phyloP scores from a whole-genome alignment of 345 rosid species.

The Salix viminalis region DNA sequence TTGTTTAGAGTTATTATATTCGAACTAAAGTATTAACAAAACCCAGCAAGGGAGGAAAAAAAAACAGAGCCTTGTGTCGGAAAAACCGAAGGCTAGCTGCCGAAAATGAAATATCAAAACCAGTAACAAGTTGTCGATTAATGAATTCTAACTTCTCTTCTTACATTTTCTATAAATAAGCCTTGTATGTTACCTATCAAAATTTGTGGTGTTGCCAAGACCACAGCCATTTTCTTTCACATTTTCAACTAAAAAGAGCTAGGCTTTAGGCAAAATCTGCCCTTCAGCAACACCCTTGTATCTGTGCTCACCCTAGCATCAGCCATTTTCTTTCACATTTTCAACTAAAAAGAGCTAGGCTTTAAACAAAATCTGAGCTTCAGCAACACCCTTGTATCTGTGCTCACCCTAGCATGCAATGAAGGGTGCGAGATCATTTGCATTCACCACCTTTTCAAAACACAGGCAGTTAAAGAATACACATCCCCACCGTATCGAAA shows the following conservation, averaged over 20 bases:
- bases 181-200: slow-evolving; percentile 52
- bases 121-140: slow-evolving; percentile 23
- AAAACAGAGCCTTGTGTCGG: background rate
- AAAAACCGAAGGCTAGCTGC: background rate
- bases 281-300: background rate
- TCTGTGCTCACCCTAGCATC: background rate
- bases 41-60: background rate
- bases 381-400: background rate
- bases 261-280: slow-evolving; percentile 17
- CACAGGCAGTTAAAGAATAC: no score
- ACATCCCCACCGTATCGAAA: background rate
- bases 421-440: background rate
- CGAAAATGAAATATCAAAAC: slow-evolving; percentile 4
- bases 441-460: background rate
- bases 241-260: slow-evolving; percentile 25
- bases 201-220: slow-evolving; percentile 35
- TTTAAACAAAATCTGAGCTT: slow-evolving; percentile 9
- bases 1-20: no score
- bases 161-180: slow-evolving; percentile 37
- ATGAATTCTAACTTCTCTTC: slow-evolving; percentile 28
- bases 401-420: background rate
- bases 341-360: slow-evolving; percentile 27
- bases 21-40: background rate
- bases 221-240: slow-evolving; percentile 25
- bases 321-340: slow-evolving; percentile 23